phyloP scores from a whole-genome alignment of 805 yeast genomes.

The Candida yuanshanica region DNA sequence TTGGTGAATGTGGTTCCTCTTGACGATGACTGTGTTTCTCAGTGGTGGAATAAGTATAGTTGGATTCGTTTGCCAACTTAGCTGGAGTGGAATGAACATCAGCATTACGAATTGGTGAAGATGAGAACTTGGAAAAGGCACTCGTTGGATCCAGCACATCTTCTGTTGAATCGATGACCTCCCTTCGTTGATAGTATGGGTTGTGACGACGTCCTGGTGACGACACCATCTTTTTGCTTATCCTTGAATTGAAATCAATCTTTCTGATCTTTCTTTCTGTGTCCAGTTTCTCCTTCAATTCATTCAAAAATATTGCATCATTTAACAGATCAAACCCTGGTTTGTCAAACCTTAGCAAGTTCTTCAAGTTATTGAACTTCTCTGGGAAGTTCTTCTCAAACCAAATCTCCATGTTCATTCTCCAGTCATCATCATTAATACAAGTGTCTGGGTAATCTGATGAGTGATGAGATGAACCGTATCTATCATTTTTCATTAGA shows the following conservation, averaged over 20 bases:
- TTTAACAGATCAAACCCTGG: conserved; percentile 26
- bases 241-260: conserved; percentile 26
- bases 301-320: conserved; percentile 23
- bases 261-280: conserved; percentile 13
- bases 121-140: conserved; percentile 4
- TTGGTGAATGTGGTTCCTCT: conserved; percentile 2
- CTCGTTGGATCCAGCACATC: conserved; percentile 5
- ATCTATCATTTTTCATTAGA: conserved; percentile 16
- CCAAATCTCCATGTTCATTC: conserved; percentile 35
- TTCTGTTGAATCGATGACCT: conserved; percentile 11
- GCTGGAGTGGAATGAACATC: conserved; percentile 2
- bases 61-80: conserved; percentile 4
- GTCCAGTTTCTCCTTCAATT: conserved; percentile 22
- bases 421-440: conserved; percentile 39
- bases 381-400: conserved; percentile 36
- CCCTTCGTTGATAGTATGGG: conserved; percentile 10
- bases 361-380: conserved; percentile 33
- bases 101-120: conserved; percentile 12
- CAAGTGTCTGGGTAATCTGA: conserved; percentile 28
- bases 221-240: conserved; percentile 24
- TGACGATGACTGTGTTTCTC: neutral
- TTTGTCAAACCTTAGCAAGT: conserved; percentile 27
- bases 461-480: conserved; percentile 15
- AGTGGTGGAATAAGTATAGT: conserved; percentile 8
- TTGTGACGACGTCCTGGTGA: conserved; percentile 7